phyloP scores from a whole-genome alignment of 2,329 filamentous ascomycete species.

The Verticillium albo-atrum region DNA sequence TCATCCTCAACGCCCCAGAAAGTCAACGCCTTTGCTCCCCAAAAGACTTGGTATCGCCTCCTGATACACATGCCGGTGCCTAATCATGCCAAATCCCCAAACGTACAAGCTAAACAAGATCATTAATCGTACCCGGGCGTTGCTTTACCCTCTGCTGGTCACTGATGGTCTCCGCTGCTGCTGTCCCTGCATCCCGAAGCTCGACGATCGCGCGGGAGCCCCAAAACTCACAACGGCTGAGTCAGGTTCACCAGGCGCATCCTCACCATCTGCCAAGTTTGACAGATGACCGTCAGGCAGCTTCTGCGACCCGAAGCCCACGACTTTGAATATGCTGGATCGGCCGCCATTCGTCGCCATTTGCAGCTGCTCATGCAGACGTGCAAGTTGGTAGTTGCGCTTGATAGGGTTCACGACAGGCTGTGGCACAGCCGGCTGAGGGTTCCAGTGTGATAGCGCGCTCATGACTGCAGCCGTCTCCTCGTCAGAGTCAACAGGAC shows the following conservation, averaged over 20 bases:
- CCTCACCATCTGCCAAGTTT: constrained; percentile 39
- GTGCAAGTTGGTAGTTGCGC: constrained; percentile 57
- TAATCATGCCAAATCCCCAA: not conserved
- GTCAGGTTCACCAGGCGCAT: constrained; percentile 56
- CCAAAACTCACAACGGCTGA: constrained; percentile 31
- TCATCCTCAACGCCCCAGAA: not conserved
- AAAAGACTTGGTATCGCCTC: not conserved
- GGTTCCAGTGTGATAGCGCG: constrained; percentile 69
- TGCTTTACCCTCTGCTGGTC: constrained; percentile 37
- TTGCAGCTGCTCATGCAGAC: constrained; percentile 61
- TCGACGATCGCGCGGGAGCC: constrained; percentile 36
- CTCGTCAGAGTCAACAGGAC: constrained; percentile 88
- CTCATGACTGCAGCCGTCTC: constrained; percentile 87
- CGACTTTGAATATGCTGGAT: constrained; percentile 60
- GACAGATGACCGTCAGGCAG: constrained; percentile 45
- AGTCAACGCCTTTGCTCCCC: not conserved
- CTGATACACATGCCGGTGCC: not conserved
- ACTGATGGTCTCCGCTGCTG: constrained; percentile 42
- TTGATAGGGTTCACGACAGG: constrained; percentile 57
- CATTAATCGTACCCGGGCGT: not conserved
- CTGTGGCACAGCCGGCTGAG: constrained; percentile 71
- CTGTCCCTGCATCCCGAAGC: constrained; percentile 36
- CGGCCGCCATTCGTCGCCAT: constrained; percentile 62
- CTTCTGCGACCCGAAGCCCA: constrained; percentile 51
- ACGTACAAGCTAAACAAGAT: not conserved